These are phyloP conservation scores for Talaromyces amestolkiae DNA, from an alignment of 2,329 filamentous ascomycete species.

Conservation along the genomic window DNA sequence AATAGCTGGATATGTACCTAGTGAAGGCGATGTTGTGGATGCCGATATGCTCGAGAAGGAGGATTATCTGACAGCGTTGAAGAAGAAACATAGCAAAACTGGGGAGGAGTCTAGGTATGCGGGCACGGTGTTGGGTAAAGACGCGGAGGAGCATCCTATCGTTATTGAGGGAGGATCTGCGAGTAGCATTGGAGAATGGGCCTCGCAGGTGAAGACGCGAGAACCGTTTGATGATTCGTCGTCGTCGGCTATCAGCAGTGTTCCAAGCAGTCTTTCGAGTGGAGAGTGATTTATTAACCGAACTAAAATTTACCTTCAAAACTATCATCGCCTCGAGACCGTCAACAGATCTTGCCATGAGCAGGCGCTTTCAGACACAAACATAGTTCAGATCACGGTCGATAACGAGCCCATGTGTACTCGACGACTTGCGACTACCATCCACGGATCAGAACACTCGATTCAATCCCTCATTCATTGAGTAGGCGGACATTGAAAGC, in stretches of 20 bases:
- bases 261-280: conserved; percentile 40
- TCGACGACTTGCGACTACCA: neutral
- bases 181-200: conserved; percentile 65
- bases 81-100: conserved; percentile 88
- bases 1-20: conserved; percentile 69
- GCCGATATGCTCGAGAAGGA: conserved; percentile 57
- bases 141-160: conserved; percentile 67
- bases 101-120: conserved; percentile 83
- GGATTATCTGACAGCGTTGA: conserved; percentile 73
- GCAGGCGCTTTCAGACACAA: too few species aligned
- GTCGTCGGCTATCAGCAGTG: conserved; percentile 41
- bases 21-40: conserved; percentile 51
- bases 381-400: neutral
- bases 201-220: conserved; percentile 35
- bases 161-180: conserved; percentile 74
- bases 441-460: neutral
- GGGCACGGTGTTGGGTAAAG: conserved; percentile 76
- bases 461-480: neutral
- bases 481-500: neutral
- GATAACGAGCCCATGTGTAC: neutral
- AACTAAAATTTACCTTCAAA: neutral
- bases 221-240: conserved; percentile 32
- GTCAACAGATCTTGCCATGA: neutral
- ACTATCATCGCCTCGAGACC: neutral
- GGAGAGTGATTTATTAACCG: conserved; percentile 31